A percentile compares a stretch with the other conserved stretches of the same genome.
These are phyloP conservation scores for maize (Zea mays) DNA, from an alignment of 176 grass and related monocot genomes.

Conservation along the genomic window Zm-B73-REFERENCE-NAM-5.0 NC_050102.1:169124501-169125000, in stretches of 20 bases:
- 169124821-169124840: too few species aligned
- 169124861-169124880: too few species aligned
- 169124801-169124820: too few species aligned
- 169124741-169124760: conserved; percentile 2
- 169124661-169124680: conserved; percentile 96
- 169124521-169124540: conserved; percentile 98
- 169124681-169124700: conserved; percentile 97
- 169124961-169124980: background rate
- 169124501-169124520: conserved; percentile 98
- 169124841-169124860: too few species aligned
- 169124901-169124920: background rate
- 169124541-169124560: conserved; percentile 98
- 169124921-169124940: background rate
- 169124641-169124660: conserved; percentile 99
- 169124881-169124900: background rate
- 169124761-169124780: background rate
- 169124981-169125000: conserved; percentile 15
- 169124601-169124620: conserved; percentile 20
- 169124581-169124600: conserved; percentile 23
- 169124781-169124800: background rate
- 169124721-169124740: conserved; percentile 27
- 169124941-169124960: background rate
- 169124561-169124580: conserved; percentile 72
- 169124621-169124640: conserved; percentile 39
- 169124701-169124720: conserved; percentile 95